A percentile compares a stretch with the other conserved stretches of the same genome.
Conservation (phyloP, 1,284 basidiomycete genomes). For the Termitomyces sp. region DNA sequence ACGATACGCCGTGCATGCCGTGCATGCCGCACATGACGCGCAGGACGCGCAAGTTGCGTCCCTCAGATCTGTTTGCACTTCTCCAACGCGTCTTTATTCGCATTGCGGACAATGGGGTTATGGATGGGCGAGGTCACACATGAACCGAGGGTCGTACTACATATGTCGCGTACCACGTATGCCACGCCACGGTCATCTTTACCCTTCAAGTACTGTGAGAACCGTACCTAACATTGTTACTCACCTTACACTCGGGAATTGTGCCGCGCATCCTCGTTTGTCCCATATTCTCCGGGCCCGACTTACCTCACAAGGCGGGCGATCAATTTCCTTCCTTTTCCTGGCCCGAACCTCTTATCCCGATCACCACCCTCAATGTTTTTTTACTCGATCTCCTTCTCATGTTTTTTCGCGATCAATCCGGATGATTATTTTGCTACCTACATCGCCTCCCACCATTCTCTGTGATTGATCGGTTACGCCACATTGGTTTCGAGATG, state of each 20-base stretch:
- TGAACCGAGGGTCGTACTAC: not conserved
- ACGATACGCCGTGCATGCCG: not conserved
- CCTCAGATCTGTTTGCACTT: not conserved
- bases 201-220: not conserved
- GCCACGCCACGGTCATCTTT: not conserved
- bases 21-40: no score
- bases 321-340: not conserved
- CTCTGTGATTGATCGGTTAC: constrained; percentile 27
- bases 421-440: constrained; percentile 24
- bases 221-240: not conserved
- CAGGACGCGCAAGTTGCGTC: not conserved
- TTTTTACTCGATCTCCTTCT: not conserved
- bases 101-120: not conserved
- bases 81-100: not conserved
- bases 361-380: constrained; percentile 5
- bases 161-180: not conserved
- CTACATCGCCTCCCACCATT: constrained; percentile 20
- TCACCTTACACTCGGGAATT: not conserved
- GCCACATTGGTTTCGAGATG: constrained; percentile 22
- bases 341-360: not conserved
- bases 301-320: not conserved
- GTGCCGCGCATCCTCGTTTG: not conserved
- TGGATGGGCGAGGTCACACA: not conserved
- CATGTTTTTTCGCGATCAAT: constrained; percentile 25
- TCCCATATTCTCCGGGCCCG: no score